These are phyloP conservation scores for Paxillus ammoniavirescens DNA, from an alignment of 768 basidiomycete genomes.

Conservation along the genomic window DNA sequence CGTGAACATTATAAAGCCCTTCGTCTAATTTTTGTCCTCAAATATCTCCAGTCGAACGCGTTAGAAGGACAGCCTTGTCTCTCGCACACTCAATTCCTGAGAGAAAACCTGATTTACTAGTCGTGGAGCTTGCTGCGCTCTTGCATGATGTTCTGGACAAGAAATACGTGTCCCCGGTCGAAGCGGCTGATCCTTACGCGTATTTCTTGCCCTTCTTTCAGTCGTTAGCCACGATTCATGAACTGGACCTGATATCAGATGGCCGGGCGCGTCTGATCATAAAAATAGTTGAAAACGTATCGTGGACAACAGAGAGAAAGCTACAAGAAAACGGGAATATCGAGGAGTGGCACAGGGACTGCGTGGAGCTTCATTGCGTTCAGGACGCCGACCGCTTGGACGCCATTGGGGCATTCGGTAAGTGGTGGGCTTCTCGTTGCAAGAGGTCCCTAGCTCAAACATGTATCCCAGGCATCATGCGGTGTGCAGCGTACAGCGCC, in stretches of 20 bases:
- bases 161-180: constrained; percentile 66
- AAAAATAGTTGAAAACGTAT: constrained; percentile 73
- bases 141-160: constrained; percentile 88
- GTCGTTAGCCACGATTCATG: constrained; percentile 39
- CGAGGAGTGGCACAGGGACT: constrained; percentile 66
- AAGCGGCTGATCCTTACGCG: constrained; percentile 58
- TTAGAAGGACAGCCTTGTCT: constrained; percentile 70
- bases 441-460: neutral
- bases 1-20: neutral
- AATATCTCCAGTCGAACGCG: constrained; percentile 66
- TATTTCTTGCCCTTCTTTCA: constrained; percentile 70
- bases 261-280: constrained; percentile 57
- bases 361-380: constrained; percentile 77
- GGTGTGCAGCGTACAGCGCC: constrained; percentile 66
- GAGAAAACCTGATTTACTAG: constrained; percentile 62
- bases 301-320: constrained; percentile 82
- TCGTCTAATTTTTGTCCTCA: constrained; percentile 2
- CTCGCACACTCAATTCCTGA: constrained; percentile 52
- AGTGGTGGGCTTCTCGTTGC: neutral
- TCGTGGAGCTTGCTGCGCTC: constrained; percentile 83
- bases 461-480: constrained; percentile 49
- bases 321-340: constrained; percentile 53
- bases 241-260: constrained; percentile 56
- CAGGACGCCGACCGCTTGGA: constrained; percentile 81
- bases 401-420: constrained; percentile 81